Conservation (phyloP, 2,329 filamentous ascomycete genomes). For the Cryphonectria carpinicola region DNA sequence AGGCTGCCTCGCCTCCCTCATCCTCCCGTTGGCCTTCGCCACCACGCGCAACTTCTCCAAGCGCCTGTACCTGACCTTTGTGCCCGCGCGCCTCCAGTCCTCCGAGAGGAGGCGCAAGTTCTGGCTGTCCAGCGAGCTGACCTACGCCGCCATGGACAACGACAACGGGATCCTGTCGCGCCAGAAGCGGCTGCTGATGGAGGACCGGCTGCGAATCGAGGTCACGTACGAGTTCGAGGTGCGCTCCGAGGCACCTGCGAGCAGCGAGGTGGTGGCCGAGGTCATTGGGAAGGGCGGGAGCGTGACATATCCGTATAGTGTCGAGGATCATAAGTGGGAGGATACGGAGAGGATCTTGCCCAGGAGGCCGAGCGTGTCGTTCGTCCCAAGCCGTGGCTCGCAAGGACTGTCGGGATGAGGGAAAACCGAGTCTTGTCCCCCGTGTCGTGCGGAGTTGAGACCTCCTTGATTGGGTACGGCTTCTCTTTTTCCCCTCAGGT, state of each 20-base stretch:
- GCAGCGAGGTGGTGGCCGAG: neutral
- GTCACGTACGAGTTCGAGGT: constrained; percentile 29
- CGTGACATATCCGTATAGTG: neutral
- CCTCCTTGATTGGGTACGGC: neutral
- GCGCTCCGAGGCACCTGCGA: constrained; percentile 18
- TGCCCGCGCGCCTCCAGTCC: constrained; percentile 13
- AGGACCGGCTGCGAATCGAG: constrained; percentile 25
- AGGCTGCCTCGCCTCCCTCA: constrained; percentile 24
- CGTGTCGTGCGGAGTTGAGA: neutral
- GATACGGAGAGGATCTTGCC: constrained; percentile 16
- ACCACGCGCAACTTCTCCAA: constrained; percentile 22
- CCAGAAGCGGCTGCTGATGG: constrained; percentile 26
- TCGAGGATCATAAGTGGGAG: constrained; percentile 10
- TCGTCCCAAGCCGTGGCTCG: neutral
- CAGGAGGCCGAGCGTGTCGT: constrained; percentile 5
- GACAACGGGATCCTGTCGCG: constrained; percentile 26
- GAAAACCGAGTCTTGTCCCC: neutral
- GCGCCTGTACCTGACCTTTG: constrained; percentile 19
- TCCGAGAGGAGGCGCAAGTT: neutral
- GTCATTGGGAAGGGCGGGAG: neutral
- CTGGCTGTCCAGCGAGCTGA: constrained; percentile 11
- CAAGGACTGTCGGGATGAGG: neutral
- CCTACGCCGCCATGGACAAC: constrained; percentile 25
- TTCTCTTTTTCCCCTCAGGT: neutral
- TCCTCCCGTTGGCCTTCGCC: constrained; percentile 24